Base-by-base conservation (phyloP, 495 filamentous ascomycete species). In the Neurospora discreta region DNA sequence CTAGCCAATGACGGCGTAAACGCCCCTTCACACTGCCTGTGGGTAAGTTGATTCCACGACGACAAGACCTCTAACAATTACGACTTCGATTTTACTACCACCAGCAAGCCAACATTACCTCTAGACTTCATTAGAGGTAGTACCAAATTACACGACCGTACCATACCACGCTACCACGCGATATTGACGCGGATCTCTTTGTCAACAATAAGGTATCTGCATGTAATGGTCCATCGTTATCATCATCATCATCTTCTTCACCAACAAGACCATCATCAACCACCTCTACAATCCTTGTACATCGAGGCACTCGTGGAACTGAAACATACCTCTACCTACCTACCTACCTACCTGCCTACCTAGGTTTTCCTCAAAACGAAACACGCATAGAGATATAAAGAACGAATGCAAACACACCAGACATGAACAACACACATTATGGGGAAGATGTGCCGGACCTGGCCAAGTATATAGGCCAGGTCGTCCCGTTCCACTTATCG, bases 401-500 rank as follows among this genome's bases (percentile, higher is more conserved):
- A 3, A 23, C n/a, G 52, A 15, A 60, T 33, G 26, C 23, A 60
- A 30, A 18, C 26, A 60, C 42, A 30, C 33, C 15, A 33, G 1
- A 33, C 7, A 60, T 33, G 26, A 33, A 26, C 26, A 2, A 26
- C 11, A 33, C 52, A 60, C 52, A 3, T 1, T 13, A 30, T 30
- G 52, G 18, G 11, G 26, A 60, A 33, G 52, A 33, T 26, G 26
- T 18, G 15, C 11, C 11, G 23, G 77, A 69, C 58, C 52, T 77
- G 65, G 70, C 71, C 58, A 68, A 73, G 38, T 79, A 80, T 65
- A 15, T 81, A 23, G 84, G 82, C 11, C 75, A 85, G 16, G 73
- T 85, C 8, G 79, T 90, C 10, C 81, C 83, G 3, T 84, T 86
- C 72, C 84, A 80, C 18, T 92, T 92, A 76, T 79, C 86, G 39